Base-by-base conservation (phyloP, 495 filamentous ascomycete genomes). In the Aspergillus egyptiacus region DNA sequence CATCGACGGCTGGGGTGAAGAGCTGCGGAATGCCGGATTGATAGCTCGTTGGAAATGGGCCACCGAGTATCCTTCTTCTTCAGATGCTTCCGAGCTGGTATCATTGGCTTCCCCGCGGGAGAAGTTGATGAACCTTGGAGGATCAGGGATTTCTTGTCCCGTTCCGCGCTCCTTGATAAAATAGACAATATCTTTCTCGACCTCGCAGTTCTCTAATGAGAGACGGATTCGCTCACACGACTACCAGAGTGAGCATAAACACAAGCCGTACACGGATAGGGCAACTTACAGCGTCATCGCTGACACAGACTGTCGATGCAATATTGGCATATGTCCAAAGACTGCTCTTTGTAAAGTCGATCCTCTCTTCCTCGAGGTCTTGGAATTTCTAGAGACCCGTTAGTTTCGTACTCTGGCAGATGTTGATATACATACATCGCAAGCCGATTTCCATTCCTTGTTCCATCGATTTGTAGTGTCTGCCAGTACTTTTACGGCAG, bases 81-180 rank as follows among this genome's bases (percentile, higher is more conserved):
- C 90, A 0, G 87, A 91, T 19, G 78, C 72, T 44, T 94, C 89
- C 0, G 91, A 96, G 57, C 78, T 79, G 20, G 78, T 77, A 52
- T 96, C 93, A 33, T 86, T 81, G 27, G 85, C 64, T 59, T 97
- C 93, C 5, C 94, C 93, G 15, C 93, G 86, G 63, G 87, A 91
- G 68, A 96, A 99, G 72, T 99, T 95, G 77, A 99, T 95, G 64
- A 95, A 99, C 67, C 88, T 95, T 30, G 94, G 94, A 20, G 94
- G 81, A 63, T 96, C 94, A 14, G 94, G 94, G 37, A 99, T 99
- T 58, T 97, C 93, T 63, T 96, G 87, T 23, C 93, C 93, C 4
- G 94, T 99, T 23, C 90, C 91, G 55, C 68, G 75, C 34, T 96
- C 90, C 52, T 78, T 84, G 66, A 99, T 97, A 71, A 99, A 99